These are phyloP conservation scores for Mangifera indica DNA, from an alignment of 345 rosid genomes.

Conservation along the genomic window DNA sequence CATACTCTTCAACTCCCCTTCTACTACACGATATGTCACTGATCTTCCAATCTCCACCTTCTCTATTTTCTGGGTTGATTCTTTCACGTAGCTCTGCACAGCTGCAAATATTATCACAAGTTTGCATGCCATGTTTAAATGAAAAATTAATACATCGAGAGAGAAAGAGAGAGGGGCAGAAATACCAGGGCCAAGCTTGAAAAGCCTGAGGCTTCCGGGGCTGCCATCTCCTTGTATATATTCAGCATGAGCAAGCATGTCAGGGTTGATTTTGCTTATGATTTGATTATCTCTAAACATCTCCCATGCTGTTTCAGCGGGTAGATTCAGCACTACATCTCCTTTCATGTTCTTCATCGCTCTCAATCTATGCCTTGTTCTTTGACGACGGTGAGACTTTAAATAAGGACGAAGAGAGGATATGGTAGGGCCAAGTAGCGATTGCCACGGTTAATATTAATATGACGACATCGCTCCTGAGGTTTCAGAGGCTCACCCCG, in stretches of 20 bases:
- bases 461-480: too few species aligned
- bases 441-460: too few species aligned
- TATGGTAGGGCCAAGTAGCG: conserved; percentile 7
- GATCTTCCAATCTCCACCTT: conserved; percentile 37
- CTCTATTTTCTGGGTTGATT: conserved; percentile 40
- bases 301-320: conserved; percentile 44
- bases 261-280: conserved; percentile 42
- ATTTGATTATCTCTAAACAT: conserved; percentile 41
- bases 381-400: not conserved
- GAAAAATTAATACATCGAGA: not conserved
- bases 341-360: conserved; percentile 37
- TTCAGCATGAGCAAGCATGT: conserved; percentile 35
- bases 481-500: too few species aligned
- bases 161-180: conserved; percentile 3
- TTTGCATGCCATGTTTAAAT: not conserved
- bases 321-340: conserved; percentile 37
- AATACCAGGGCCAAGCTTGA: conserved; percentile 50
- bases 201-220: conserved; percentile 44
- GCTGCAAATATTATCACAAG: conserved; percentile 22
- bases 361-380: not conserved
- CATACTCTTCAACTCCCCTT: conserved; percentile 34
- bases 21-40: conserved; percentile 33
- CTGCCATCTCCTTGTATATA: conserved; percentile 39
- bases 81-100: conserved; percentile 35
- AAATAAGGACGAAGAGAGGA: not conserved